Percentiles rank a stretch among this genome's conserved stretches.
phyloP scores from a whole-genome alignment of 441 rosid species.

The Lepidium campestre region DNA sequence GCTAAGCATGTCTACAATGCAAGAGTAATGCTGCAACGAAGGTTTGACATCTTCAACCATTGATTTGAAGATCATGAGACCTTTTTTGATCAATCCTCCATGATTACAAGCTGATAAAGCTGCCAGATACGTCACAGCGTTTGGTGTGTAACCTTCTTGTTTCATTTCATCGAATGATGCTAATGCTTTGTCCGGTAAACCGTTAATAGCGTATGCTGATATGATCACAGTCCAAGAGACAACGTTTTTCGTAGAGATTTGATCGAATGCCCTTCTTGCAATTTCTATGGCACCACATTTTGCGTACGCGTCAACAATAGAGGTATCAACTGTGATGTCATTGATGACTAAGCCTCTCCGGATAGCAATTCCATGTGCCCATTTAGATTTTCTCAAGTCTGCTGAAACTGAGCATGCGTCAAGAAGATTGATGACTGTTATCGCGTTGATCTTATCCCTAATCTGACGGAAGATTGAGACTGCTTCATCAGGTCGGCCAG shows the following conservation, averaged over 20 bases:
- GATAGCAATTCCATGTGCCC: slow-evolving; percentile 49
- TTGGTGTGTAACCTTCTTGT: slow-evolving; percentile 36
- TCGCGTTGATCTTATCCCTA: slow-evolving; percentile 32
- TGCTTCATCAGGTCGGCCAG: slow-evolving; percentile 45
- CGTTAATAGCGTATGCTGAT: slow-evolving; percentile 51
- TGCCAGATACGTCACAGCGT: slow-evolving; percentile 41
- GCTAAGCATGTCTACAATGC: slow-evolving; percentile 50
- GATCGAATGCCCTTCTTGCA: slow-evolving; percentile 41
- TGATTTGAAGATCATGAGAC: slow-evolving; percentile 39
- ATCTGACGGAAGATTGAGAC: slow-evolving; percentile 36
- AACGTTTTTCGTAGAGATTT: slow-evolving; percentile 29
- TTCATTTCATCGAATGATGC: slow-evolving; percentile 37
- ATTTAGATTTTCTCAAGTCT: slow-evolving; percentile 37
- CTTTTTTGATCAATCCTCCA: slow-evolving; percentile 44
- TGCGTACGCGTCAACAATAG: slow-evolving; percentile 47
- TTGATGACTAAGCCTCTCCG: slow-evolving; percentile 33
- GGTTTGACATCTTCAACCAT: slow-evolving; percentile 36
- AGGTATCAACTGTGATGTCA: slow-evolving; percentile 41
- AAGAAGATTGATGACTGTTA: slow-evolving; percentile 40
- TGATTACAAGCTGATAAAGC: slow-evolving; percentile 60
- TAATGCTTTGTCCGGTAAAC: slow-evolving; percentile 44
- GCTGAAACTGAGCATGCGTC: slow-evolving; percentile 46
- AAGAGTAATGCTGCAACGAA: slow-evolving; percentile 44
- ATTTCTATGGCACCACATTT: slow-evolving; percentile 40
- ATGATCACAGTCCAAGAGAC: slow-evolving; percentile 55